Conservation (phyloP, 176 grass and related monocot genomes). For the Themeda triandra region DNA sequence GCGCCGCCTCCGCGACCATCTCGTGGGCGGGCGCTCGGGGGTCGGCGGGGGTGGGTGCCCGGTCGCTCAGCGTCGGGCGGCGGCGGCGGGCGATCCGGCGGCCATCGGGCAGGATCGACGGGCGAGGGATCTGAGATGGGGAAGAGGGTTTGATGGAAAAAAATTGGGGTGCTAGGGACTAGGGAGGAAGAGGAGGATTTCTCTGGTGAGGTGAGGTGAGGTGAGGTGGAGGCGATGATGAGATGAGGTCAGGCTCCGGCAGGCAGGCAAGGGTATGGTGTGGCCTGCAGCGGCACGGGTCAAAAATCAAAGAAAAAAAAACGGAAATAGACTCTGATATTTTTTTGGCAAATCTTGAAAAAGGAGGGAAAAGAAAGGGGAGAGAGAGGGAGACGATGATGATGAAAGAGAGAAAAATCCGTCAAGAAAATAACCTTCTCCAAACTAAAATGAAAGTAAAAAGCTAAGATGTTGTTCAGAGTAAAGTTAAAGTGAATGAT, state of each 20-base stretch:
- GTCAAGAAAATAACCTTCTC: too few relatives aligned
- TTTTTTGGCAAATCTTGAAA: background rate
- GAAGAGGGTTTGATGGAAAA: slow-evolving; percentile 1
- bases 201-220: slow-evolving; percentile 28
- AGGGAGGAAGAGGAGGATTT: background rate
- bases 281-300: background rate
- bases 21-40: background rate
- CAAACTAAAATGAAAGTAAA: too few relatives aligned
- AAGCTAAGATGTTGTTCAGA: too few relatives aligned
- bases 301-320: background rate
- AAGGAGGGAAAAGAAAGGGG: background rate
- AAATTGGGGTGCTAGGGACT: slow-evolving; percentile 4
- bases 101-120: slow-evolving; percentile 7
- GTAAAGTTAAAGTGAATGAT: too few relatives aligned
- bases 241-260: slow-evolving; percentile 1
- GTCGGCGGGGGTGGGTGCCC: background rate
- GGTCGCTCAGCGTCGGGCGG: slow-evolving; percentile 5
- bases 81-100: background rate
- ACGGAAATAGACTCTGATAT: background rate
- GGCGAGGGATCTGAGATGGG: slow-evolving; percentile 19
- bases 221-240: slow-evolving; percentile 3
- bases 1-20: slow-evolving; percentile 10
- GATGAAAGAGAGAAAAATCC: background rate
- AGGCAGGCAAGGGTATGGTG: background rate
- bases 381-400: background rate